Conservation (phyloP, 495 filamentous ascomycete species). For the Annulohypoxylon bovei region DNA sequence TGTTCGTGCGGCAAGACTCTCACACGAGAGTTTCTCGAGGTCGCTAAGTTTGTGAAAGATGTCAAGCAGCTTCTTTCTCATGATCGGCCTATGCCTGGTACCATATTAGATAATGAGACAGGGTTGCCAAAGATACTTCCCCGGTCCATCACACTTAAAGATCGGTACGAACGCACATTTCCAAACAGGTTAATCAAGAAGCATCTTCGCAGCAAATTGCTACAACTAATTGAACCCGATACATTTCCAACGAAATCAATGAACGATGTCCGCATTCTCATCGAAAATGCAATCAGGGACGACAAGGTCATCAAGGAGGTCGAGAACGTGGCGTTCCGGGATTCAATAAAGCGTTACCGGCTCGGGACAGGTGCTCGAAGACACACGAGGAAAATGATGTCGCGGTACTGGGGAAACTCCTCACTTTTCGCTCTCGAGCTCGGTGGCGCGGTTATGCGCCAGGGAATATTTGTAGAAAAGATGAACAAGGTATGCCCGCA, state of each 20-base stretch:
- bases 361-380: slow-evolving; percentile 52
- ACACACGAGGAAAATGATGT: slow-evolving; percentile 77
- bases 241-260: slow-evolving; percentile 49
- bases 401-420: slow-evolving; percentile 80
- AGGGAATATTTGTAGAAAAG: slow-evolving; percentile 82
- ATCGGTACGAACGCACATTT: slow-evolving; percentile 59
- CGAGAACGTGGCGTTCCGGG: slow-evolving; percentile 29
- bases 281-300: slow-evolving; percentile 55
- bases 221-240: slow-evolving; percentile 44
- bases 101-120: slow-evolving; percentile 57
- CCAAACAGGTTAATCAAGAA: slow-evolving; percentile 68
- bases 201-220: slow-evolving; percentile 50
- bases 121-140: slow-evolving; percentile 47
- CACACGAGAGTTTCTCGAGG: slow-evolving; percentile 63
- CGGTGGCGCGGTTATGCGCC: slow-evolving; percentile 79
- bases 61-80: slow-evolving; percentile 53
- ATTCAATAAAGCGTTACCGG: slow-evolving; percentile 17
- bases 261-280: slow-evolving; percentile 51
- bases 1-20: slow-evolving; percentile 65
- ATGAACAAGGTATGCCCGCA: slow-evolving; percentile 65
- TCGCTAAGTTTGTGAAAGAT: slow-evolving; percentile 68
- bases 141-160: neutral
- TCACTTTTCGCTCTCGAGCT: slow-evolving; percentile 79
- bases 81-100: slow-evolving; percentile 70
- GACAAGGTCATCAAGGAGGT: slow-evolving; percentile 40